Conservation (phyloP, 345 rosid genomes). For the Salix caprea region DNA sequence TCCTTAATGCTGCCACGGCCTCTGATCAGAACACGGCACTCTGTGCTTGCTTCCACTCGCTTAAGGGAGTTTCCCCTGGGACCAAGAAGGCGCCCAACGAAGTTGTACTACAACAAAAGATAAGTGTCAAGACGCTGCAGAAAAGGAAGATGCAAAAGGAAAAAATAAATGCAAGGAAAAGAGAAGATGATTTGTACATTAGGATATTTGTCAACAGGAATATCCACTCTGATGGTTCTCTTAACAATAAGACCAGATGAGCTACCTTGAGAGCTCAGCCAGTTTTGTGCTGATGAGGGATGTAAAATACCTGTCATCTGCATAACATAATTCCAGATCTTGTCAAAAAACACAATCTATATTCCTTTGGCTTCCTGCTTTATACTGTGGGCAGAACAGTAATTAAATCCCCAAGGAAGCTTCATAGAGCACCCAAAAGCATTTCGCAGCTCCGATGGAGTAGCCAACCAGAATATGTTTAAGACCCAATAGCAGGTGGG, state of each 20-base stretch:
- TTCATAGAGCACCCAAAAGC: background rate
- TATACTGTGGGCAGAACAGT: background rate
- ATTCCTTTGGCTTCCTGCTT: background rate
- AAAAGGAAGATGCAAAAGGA: background rate
- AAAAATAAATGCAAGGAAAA: background rate
- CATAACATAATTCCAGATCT: constrained; percentile 30
- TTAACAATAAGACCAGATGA: constrained; percentile 86
- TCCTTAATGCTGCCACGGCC: constrained; percentile 96
- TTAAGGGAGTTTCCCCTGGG: constrained; percentile 97
- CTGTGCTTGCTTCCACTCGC: constrained; percentile 94
- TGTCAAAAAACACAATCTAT: constrained; percentile 20
- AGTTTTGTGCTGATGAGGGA: constrained; percentile 61
- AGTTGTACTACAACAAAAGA: constrained; percentile 67
- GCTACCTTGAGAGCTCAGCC: constrained; percentile 72
- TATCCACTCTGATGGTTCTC: constrained; percentile 84
- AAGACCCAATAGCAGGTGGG: background rate
- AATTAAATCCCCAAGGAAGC: background rate
- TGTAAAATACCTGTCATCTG: constrained; percentile 64
- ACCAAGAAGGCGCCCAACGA: constrained; percentile 97
- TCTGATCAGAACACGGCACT: constrained; percentile 87
- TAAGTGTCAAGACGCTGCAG: constrained; percentile 15
- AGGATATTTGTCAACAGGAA: constrained; percentile 83
- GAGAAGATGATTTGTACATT: constrained; percentile 44
- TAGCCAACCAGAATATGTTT: constrained; percentile 4
- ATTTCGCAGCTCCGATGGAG: background rate